A percentile compares a stretch with the other conserved stretches of the same genome.
Conservation (phyloP, 1,284 basidiomycete species). For the Ganoderma lucidum region DNA sequence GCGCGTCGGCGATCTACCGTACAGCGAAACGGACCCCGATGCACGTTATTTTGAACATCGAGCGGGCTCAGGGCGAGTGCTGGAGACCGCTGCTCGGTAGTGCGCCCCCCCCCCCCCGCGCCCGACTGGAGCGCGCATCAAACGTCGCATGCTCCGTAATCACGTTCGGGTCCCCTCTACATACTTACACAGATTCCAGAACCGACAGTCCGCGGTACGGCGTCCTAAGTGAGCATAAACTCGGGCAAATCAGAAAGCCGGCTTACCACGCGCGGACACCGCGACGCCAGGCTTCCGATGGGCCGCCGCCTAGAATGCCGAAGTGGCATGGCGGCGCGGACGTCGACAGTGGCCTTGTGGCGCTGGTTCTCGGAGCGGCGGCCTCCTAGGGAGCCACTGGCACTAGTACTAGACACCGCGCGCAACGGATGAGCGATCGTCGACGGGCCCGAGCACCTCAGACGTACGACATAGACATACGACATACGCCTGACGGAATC, state of each 20-base stretch:
- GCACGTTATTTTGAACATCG: not conserved
- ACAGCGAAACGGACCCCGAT: not conserved
- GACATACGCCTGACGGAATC: not conserved
- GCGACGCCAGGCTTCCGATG: not conserved
- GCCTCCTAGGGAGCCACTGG: not conserved
- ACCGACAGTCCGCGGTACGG: not conserved
- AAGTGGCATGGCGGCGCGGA: not conserved
- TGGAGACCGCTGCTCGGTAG: not conserved
- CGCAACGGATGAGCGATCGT: not conserved
- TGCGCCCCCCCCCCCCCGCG: too few relatives aligned
- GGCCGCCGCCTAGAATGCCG: not conserved
- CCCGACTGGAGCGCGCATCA: not conserved
- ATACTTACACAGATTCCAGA: not conserved
- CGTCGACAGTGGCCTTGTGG: slow-evolving; percentile 4
- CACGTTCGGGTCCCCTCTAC: not conserved
- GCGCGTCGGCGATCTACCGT: slow-evolving; percentile 1
- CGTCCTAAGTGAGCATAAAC: not conserved
- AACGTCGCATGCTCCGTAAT: not conserved
- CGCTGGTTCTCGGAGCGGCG: not conserved
- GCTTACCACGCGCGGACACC: not conserved
- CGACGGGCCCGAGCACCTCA: slow-evolving; percentile 7
- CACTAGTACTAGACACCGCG: not conserved
- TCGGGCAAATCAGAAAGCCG: not conserved
- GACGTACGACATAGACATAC: not conserved
- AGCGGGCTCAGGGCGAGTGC: slow-evolving; percentile 6